phyloP scores from a whole-genome alignment of 345 rosid species.

The Abelmoschus esculentus region DNA sequence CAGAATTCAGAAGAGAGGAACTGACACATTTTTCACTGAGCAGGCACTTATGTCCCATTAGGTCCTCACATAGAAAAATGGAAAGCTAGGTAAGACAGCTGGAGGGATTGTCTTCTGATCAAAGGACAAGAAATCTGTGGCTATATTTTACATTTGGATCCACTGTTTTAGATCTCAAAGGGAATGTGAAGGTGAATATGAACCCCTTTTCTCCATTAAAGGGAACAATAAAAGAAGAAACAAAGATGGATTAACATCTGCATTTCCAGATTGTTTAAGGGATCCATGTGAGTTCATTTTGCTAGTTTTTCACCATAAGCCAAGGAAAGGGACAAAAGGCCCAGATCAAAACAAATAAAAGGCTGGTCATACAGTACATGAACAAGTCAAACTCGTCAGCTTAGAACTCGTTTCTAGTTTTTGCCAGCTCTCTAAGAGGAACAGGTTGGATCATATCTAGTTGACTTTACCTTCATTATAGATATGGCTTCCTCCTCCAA shows the following conservation, averaged over 20 bases:
- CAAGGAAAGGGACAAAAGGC: slow-evolving; percentile 5
- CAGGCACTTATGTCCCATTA: neutral
- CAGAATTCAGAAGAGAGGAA: neutral
- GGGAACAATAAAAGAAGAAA: neutral
- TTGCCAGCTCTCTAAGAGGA: neutral
- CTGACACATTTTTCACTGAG: neutral
- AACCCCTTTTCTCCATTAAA: neutral
- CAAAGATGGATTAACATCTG: neutral
- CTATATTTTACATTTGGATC: neutral
- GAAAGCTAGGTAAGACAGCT: slow-evolving; percentile 10
- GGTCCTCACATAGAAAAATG: neutral
- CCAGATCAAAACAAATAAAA: neutral
- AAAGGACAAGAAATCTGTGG: slow-evolving; percentile 8
- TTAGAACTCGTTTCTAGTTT: neutral
- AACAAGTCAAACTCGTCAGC: slow-evolving; percentile 7
- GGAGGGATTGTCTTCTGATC: slow-evolving; percentile 13
- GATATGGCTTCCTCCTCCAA: neutral
- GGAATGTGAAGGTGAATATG: neutral
- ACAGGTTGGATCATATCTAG: neutral
- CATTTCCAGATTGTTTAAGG: too few species aligned
- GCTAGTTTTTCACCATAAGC: neutral
- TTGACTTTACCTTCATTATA: slow-evolving; percentile 1
- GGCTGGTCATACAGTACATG: neutral
- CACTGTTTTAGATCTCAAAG: neutral
- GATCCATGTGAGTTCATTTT: too few species aligned